Percentiles rank a stretch among this genome's conserved stretches.
These are phyloP conservation scores for Nematocida sp. DNA, from an alignment of 371 early-diverging fungal species.

Conservation along the genomic window DNA sequence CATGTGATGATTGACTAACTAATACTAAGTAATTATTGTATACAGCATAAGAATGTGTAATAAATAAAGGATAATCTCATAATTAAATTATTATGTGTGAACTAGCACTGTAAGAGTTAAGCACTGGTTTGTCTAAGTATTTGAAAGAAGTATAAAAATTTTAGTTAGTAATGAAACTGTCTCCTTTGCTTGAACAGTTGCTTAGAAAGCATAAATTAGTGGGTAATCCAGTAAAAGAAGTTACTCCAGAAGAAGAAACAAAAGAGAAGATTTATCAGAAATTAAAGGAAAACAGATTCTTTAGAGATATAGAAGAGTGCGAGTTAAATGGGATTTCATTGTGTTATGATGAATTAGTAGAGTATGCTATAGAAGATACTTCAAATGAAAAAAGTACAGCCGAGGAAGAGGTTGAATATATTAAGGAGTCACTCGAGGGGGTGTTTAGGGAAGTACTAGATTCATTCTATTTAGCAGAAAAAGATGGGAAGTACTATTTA, in stretches of 20 bases:
- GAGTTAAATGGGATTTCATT: constrained; percentile 26
- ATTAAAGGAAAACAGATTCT: constrained; percentile 16
- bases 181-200: constrained; percentile 1
- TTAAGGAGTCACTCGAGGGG: neutral
- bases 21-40: too few species aligned
- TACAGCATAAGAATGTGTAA: too few species aligned
- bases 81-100: too few species aligned
- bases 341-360: constrained; percentile 55
- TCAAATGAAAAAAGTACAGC: neutral
- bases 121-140: too few species aligned
- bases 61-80: too few species aligned
- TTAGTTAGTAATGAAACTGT: constrained; percentile 17
- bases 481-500: constrained; percentile 9
- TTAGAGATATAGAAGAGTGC: constrained; percentile 47
- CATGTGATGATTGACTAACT: too few species aligned
- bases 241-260: neutral
- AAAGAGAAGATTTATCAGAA: neutral
- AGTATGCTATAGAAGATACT: constrained; percentile 2
- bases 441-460: constrained; percentile 10
- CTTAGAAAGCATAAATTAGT: constrained; percentile 42
- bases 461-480: constrained; percentile 32
- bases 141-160: constrained; percentile 14
- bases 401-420: constrained; percentile 5
- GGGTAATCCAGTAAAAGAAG: constrained; percentile 14
- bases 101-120: too few species aligned